These are phyloP conservation scores for Pseudozyma pruni DNA, from an alignment of 1,284 basidiomycete species.

Conservation along the genomic window DNA sequence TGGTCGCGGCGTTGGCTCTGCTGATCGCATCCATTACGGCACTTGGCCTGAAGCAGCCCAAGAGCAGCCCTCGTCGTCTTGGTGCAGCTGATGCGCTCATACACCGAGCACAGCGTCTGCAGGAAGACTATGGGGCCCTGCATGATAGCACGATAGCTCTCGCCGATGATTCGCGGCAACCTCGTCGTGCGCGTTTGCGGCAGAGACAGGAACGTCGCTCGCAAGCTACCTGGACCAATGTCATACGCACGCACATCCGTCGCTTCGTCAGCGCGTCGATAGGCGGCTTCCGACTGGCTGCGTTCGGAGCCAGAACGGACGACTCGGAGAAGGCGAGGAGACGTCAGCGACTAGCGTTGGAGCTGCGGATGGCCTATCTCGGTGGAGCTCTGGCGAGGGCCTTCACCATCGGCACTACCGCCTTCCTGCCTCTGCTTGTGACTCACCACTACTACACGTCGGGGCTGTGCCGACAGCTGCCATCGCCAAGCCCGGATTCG, in stretches of 20 bases:
- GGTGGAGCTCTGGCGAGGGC: slow-evolving; percentile 52
- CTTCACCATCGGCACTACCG: slow-evolving; percentile 56
- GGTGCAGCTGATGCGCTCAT: slow-evolving; percentile 2
- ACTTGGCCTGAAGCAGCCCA: slow-evolving; percentile 14
- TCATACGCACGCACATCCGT: slow-evolving; percentile 13
- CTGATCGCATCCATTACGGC: slow-evolving; percentile 24
- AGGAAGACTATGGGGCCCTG: slow-evolving; percentile 30
- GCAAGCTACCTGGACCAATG: slow-evolving; percentile 17
- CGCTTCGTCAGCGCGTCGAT: slow-evolving; percentile 14
- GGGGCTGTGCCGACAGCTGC: slow-evolving; percentile 38
- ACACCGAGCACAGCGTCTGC: slow-evolving; percentile 1
- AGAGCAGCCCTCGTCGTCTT: not conserved
- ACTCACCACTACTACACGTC: slow-evolving; percentile 55
- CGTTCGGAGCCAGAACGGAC: slow-evolving; percentile 3
- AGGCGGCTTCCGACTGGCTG: slow-evolving; percentile 36
- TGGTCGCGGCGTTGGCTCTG: slow-evolving; percentile 42
- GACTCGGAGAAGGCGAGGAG: slow-evolving; percentile 2
- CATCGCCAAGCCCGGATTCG: slow-evolving; percentile 35
- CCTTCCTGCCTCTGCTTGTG: slow-evolving; percentile 56
- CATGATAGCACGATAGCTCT: slow-evolving; percentile 35
- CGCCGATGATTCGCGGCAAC: slow-evolving; percentile 25
- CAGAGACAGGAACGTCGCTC: slow-evolving; percentile 17
- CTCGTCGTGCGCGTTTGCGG: slow-evolving; percentile 34
- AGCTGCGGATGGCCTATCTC: slow-evolving; percentile 52
- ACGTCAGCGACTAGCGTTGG: slow-evolving; percentile 14